phyloP scores from a whole-genome alignment of 306 rosid species.

The Vigna nakashimae region DNA sequence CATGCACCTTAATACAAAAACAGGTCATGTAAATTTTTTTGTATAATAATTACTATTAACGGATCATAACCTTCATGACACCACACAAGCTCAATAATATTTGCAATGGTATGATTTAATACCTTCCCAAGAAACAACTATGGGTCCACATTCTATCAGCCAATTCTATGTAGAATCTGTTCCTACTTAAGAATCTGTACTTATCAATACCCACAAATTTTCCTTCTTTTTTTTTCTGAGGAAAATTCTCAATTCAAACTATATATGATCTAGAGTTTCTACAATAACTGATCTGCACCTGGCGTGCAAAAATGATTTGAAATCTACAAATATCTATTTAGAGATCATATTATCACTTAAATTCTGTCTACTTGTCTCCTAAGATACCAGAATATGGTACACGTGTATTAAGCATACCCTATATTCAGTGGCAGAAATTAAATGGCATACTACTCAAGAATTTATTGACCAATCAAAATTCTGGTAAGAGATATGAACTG shows the following conservation, averaged over 20 bases:
- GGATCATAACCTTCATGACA: background rate
- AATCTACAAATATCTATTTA: background rate
- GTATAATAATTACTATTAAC: background rate
- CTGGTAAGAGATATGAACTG: conserved; percentile 68
- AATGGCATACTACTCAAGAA: conserved; percentile 46
- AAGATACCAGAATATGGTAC: conserved; percentile 32
- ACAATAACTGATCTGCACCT: conserved; percentile 23
- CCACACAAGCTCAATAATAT: background rate
- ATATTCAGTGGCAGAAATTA: conserved; percentile 34
- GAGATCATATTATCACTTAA: conserved; percentile 6
- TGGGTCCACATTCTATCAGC: background rate
- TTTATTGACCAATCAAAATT: conserved; percentile 78
- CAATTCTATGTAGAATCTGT: conserved; percentile 18
- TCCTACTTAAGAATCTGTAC: conserved; percentile 27
- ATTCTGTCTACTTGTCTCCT: conserved; percentile 22
- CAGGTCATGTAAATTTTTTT: background rate
- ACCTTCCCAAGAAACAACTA: background rate
- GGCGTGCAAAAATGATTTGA: conserved; percentile 11
- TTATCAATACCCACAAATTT: background rate
- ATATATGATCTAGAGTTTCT: conserved; percentile 35
- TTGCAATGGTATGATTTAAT: background rate
- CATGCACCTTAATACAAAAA: background rate
- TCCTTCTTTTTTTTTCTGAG: background rate
- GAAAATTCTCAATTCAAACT: conserved; percentile 9
- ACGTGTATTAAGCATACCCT: conserved; percentile 15